Base-by-base conservation (phyloP, 139 green algal species). In the Gonium pectorale region DNA sequence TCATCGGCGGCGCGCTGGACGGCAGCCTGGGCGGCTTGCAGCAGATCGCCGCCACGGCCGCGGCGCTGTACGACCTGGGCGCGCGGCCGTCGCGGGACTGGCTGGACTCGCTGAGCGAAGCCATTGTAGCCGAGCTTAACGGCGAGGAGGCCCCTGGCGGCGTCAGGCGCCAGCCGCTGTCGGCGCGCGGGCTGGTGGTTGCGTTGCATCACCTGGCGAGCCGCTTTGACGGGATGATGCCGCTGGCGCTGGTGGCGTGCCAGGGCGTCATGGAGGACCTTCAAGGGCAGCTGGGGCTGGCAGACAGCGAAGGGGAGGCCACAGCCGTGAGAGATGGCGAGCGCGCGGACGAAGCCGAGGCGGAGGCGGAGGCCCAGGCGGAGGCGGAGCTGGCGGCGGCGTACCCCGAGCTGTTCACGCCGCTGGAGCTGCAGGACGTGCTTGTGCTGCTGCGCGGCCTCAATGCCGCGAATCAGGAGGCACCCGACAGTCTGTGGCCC, bases 21-120 rank as follows among this genome's bases (percentile, higher is more conserved):
- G 52, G 72, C 22, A 54, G 26, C 21, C 72, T 80, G 33, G 51
- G 72, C 11, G 72, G 72, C 3, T 3, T 80, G 51, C 35, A 68
- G 43, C 11, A 69, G 38, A n/a, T 81, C 3, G 27, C 54, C 59
- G 21, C 40, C 31, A 40, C 22, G 9, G 43, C 43, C 0, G 77
- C 60, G 5, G 77, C 62, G 44, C 43, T 83, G 43, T 51, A 74
- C n/a, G 77, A 83, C 62, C 73, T 83, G 43, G 62, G 77, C 63
- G 77, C 77, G 3, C 60, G 77, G 5, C 62, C 60, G 37, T 41
- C 19, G 1, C 2, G 8, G 22, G 62, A 73, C 62, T 83, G 59
- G 59, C 56, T 82, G 17, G 41, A 2, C 35, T 13, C 5, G 17
- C 4, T 82, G 40, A 1, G 3, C 40, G 75, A 82, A 29, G 75